Evolutionary conservation across 257 asterid species (phyloP).

Genomic region (Salvia splendens): DNA sequence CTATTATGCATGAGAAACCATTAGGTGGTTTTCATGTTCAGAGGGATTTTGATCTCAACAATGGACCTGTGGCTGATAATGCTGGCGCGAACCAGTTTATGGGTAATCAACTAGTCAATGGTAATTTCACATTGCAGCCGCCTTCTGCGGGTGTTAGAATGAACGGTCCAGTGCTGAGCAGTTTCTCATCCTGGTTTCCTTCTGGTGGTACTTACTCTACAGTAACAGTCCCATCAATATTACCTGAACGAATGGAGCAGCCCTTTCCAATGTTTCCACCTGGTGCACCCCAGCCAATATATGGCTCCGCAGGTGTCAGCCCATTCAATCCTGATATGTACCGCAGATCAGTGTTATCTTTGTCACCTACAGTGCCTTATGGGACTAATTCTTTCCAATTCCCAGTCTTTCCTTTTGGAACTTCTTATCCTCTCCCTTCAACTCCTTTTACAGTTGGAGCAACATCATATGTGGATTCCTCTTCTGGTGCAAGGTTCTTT

Average conservation of each 20-base stretch:
- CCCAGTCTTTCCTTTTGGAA: conserved; percentile 55
- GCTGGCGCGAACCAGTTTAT: conserved; percentile 27
- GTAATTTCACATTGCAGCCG: conserved; percentile 46
- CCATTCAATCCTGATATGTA: conserved; percentile 52
- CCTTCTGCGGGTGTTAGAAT: conserved; percentile 47
- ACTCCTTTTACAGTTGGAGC: conserved; percentile 56
- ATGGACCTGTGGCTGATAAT: conserved; percentile 51
- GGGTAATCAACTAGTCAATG: conserved; percentile 38
- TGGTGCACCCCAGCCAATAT: conserved; percentile 59
- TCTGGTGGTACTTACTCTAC: conserved; percentile 64
- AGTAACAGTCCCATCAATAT: conserved; percentile 43
- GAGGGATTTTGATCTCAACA: conserved; percentile 57
- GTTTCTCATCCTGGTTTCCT: conserved; percentile 76
- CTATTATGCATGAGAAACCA: conserved; percentile 36
- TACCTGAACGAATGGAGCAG: conserved; percentile 67
- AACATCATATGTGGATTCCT: conserved; percentile 49
- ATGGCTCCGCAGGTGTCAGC: conserved; percentile 54
- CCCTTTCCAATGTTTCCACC: conserved; percentile 49
- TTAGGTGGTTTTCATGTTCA: conserved; percentile 33
- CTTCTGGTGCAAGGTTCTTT: conserved; percentile 56
- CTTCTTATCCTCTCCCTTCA: conserved; percentile 57
- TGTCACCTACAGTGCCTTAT: conserved; percentile 73
- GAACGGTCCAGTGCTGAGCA: conserved; percentile 45
- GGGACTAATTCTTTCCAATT: conserved; percentile 61
- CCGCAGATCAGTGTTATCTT: conserved; percentile 83